Conservation (phyloP, 768 basidiomycete genomes). For the Boletus subcaerulescens region DNA sequence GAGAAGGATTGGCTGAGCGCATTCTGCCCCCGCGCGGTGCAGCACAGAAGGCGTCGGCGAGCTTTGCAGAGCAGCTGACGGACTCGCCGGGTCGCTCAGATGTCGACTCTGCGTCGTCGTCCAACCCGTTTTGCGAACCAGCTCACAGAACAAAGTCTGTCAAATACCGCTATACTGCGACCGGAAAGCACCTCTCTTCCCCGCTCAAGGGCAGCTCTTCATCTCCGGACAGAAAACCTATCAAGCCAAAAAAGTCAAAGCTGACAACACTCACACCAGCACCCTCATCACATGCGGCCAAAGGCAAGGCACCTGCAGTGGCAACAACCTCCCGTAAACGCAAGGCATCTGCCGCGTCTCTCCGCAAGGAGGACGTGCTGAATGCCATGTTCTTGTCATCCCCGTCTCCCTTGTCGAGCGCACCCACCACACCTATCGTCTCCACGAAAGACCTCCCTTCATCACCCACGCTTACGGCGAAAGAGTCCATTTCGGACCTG, state of each 20-base stretch:
- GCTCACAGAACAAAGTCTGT: constrained; percentile 22
- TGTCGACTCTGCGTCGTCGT: constrained; percentile 12
- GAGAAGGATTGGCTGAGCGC: constrained; percentile 7
- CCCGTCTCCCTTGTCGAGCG: constrained; percentile 28
- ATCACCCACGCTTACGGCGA: constrained; percentile 7
- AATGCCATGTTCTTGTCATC: constrained; percentile 12
- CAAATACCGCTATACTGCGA: constrained; percentile 33
- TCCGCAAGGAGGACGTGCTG: constrained; percentile 9
- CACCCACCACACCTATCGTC: constrained; percentile 15
- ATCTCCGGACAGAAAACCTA: constrained; percentile 28
- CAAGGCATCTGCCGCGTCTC: constrained; percentile 16
- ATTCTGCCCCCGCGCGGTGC: constrained; percentile 33
- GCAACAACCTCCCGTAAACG: constrained; percentile 28
- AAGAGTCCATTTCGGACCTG: not conserved
- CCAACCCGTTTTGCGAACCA: constrained; percentile 27
- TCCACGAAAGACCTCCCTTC: constrained; percentile 16
- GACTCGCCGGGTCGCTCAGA: constrained; percentile 27
- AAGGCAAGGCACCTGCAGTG: constrained; percentile 4
- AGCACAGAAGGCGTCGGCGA: constrained; percentile 31
- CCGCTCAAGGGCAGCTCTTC: constrained; percentile 31
- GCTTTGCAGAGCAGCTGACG: constrained; percentile 33
- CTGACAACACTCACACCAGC: constrained; percentile 7
- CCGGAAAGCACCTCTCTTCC: constrained; percentile 33
- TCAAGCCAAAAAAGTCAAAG: constrained; percentile 3
- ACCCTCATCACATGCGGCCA: constrained; percentile 12